Base-by-base conservation (phyloP, 202 grass and related monocot genomes). In the Elaeis oleifera region DNA sequence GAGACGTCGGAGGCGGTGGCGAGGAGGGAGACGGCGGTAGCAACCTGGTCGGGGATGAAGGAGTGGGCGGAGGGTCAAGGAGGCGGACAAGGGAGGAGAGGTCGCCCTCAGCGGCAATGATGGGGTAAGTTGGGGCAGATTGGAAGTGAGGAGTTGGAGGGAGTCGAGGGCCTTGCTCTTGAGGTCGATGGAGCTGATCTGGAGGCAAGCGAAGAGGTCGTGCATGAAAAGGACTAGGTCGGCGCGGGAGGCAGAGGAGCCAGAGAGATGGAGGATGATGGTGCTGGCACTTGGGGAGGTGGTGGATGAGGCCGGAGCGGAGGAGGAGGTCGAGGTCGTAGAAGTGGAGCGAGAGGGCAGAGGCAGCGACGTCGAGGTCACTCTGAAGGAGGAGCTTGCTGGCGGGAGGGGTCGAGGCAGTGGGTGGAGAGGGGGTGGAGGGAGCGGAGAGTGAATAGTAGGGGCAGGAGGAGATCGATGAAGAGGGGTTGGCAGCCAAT, bases 111-210 rank as follows among this genome's bases (percentile, higher is more conserved):
- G 54, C 16, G 13, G 77, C 80, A 4, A 95, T 60, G 51, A 89
- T 49, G 3, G 81, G 79, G 5, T 69, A 50, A 85, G 60, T 14
- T 79, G 74, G 7, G 67, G 16, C 0, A 68, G 24, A 62, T 81
- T 74, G 59, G 69, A 28, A 1, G 59, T 48, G 16, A 95, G 82
- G 76, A 95, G 50, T 1, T 89, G 74, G 7, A 89, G 79, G 29
- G 85, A 89, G 6, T 69, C 82, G 25, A 95, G 71, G 5, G 85
- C 90, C 79, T 95, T 81, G 67, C 79, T 60, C 75, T 95, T 95
- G 71, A 95, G 80, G 31, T 89, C 85, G 2, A 89, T 76, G 1
- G 72, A 76, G 20, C 90, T 85, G 76, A 95, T 95, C 85, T 95
- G 85, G 74, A 95, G 82, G 44, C 90, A 77, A 21, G 90, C 79